A percentile compares a stretch with the other conserved stretches of the same genome.
Conservation (phyloP, 2,329 filamentous ascomycete genomes). For the Exserohilum turcica region DNA sequence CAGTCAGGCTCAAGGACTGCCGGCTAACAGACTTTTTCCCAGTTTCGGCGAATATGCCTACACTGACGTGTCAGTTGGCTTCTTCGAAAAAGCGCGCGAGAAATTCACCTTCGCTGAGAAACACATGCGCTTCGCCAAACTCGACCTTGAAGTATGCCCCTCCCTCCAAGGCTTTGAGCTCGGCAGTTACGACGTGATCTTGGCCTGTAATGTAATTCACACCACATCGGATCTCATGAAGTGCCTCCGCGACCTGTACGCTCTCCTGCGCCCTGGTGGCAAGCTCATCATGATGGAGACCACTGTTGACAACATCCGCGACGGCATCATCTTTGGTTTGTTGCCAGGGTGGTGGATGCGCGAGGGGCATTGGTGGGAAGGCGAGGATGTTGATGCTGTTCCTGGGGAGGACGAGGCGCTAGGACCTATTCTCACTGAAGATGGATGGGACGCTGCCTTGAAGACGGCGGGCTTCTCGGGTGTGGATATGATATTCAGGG, state of each 20-base stretch:
- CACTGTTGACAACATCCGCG: slow-evolving; percentile 2
- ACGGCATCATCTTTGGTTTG: slow-evolving; percentile 14
- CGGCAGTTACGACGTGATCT: slow-evolving; percentile 21
- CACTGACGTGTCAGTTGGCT: slow-evolving; percentile 11
- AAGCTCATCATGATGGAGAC: slow-evolving; percentile 18
- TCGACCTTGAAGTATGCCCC: slow-evolving; percentile 16
- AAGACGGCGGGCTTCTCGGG: slow-evolving; percentile 11
- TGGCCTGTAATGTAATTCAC: slow-evolving; percentile 18
- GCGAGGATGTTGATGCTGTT: slow-evolving; percentile 6
- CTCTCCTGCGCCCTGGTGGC: slow-evolving; percentile 11
- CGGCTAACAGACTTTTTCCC: neutral
- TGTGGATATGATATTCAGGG: slow-evolving; percentile 11
- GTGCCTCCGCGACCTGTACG: slow-evolving; percentile 4
- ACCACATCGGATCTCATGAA: slow-evolving; percentile 15
- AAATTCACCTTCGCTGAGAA: slow-evolving; percentile 7
- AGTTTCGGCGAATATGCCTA: slow-evolving; percentile 17
- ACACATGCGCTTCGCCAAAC: slow-evolving; percentile 12
- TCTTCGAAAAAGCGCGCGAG: slow-evolving; percentile 12
- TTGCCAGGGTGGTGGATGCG: slow-evolving; percentile 15
- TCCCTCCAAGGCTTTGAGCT: slow-evolving; percentile 15
- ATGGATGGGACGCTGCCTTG: slow-evolving; percentile 28
- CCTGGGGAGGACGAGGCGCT: slow-evolving; percentile 6
- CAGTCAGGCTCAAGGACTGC: too few relatives aligned
- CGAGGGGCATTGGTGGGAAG: slow-evolving; percentile 14
- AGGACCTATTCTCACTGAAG: slow-evolving; percentile 9